Evolutionary conservation across 2,329 filamentous ascomycete genomes (phyloP).

Genomic region (Aspergillus chevalieri): DNA sequence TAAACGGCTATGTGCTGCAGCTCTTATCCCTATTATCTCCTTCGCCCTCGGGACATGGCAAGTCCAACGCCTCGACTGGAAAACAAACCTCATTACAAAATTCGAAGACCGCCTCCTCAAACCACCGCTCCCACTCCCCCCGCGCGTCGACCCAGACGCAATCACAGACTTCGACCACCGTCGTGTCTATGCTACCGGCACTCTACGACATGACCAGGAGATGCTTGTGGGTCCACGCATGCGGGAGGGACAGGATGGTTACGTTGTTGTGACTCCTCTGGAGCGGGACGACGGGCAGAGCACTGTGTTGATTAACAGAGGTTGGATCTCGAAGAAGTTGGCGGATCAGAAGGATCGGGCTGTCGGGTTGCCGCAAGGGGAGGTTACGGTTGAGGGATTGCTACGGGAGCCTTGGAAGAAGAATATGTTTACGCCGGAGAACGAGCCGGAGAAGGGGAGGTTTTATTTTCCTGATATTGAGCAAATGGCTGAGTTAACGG

Average conservation of each 20-base stretch:
- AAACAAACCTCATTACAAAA: conserved; percentile 82
- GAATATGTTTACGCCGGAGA: conserved; percentile 94
- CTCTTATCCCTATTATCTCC: conserved; percentile 83
- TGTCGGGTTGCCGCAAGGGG: conserved; percentile 60
- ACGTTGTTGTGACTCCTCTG: conserved; percentile 83
- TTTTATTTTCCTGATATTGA: conserved; percentile 94
- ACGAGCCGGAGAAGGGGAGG: conserved; percentile 71
- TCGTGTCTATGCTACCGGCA: conserved; percentile 68
- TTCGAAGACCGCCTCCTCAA: conserved; percentile 88
- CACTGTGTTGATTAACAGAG: conserved; percentile 80
- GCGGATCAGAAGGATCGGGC: conserved; percentile 57
- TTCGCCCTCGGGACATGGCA: conserved; percentile 93
- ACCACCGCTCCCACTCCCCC: conserved; percentile 76
- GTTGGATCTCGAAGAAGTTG: conserved; percentile 81
- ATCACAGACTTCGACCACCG: conserved; percentile 89
- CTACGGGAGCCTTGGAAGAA: conserved; percentile 89
- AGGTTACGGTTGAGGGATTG: conserved; percentile 76
- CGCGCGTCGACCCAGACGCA: conserved; percentile 71
- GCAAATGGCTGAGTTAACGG: conserved; percentile 79
- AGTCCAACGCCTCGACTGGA: conserved; percentile 87
- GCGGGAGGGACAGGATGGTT: conserved; percentile 83
- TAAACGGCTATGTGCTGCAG: conserved; percentile 28
- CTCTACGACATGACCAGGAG: conserved; percentile 79
- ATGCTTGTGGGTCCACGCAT: conserved; percentile 93
- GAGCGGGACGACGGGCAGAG: conserved; percentile 58